These are phyloP conservation scores for Lodderomyces elongisporus DNA, from an alignment of 1,139 yeast species.

Conservation along the genomic window DNA sequence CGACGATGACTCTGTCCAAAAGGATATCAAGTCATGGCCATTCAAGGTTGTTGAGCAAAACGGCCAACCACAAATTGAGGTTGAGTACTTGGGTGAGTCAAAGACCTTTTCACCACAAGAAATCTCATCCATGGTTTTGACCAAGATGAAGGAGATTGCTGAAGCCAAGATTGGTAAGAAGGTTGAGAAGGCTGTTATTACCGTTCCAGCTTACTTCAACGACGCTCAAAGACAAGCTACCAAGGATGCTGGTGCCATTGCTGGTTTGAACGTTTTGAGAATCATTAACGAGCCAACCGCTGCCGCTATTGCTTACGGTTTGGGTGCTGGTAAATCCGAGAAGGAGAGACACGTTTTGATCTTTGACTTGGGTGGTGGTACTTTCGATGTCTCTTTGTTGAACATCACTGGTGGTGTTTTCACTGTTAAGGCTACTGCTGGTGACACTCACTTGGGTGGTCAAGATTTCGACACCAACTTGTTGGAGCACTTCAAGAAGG, in stretches of 20 bases:
- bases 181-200: constrained; percentile 92
- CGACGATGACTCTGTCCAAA: constrained; percentile 86
- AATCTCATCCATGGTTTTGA: constrained; percentile 92
- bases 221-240: constrained; percentile 98
- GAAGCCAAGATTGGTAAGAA: constrained; percentile 91
- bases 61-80: constrained; percentile 90
- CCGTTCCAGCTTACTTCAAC: constrained; percentile 97
- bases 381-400: constrained; percentile 95
- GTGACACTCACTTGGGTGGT: constrained; percentile 99
- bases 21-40: constrained; percentile 96
- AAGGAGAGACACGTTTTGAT: constrained; percentile 87
- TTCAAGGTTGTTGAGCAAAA: constrained; percentile 83
- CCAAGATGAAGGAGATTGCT: constrained; percentile 97
- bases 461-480: constrained; percentile 98
- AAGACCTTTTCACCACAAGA: constrained; percentile 97
- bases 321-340: constrained; percentile 88
- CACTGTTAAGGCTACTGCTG: constrained; percentile 99
- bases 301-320: constrained; percentile 98
- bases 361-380: constrained; percentile 98
- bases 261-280: constrained; percentile 94
- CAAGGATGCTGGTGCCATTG: constrained; percentile 97
- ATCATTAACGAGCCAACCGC: constrained; percentile 98
- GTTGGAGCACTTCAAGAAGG: constrained; percentile 88
- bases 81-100: constrained; percentile 89
- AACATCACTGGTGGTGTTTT: constrained; percentile 98